phyloP scores from a whole-genome alignment of 331 rosid species.

The Pyrus hybrid region DNA sequence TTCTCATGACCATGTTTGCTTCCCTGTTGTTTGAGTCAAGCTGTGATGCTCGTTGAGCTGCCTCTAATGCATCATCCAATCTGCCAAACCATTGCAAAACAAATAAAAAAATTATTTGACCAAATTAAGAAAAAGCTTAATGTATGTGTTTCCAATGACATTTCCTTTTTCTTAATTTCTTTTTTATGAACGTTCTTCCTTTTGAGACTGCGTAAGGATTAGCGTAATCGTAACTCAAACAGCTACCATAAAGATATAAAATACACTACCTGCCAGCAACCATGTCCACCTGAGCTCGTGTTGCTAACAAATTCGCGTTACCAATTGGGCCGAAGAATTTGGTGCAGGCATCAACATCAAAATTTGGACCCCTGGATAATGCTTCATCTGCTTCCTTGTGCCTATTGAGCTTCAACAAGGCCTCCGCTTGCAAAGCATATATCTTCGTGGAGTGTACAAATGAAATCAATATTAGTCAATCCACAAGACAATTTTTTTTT shows the following conservation, averaged over 20 bases:
- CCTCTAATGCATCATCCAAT: slow-evolving; percentile 59
- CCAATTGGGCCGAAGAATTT: slow-evolving; percentile 61
- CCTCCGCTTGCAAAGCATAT: slow-evolving; percentile 71
- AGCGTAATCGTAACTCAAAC: background rate
- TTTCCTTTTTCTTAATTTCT: background rate
- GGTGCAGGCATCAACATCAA: slow-evolving; percentile 46
- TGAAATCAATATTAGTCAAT: too few species aligned
- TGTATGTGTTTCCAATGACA: background rate
- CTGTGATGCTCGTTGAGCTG: slow-evolving; percentile 34
- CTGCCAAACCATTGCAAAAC: slow-evolving; percentile 20
- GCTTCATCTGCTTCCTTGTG: slow-evolving; percentile 64
- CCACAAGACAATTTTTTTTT: background rate
- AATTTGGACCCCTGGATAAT: slow-evolving; percentile 47
- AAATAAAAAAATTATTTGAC: background rate
- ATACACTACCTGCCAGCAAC: slow-evolving; percentile 49
- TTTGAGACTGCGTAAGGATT: background rate
- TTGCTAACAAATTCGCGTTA: slow-evolving; percentile 43
- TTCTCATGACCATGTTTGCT: slow-evolving; percentile 31
- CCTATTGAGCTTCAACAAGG: slow-evolving; percentile 57
- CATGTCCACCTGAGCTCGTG: slow-evolving; percentile 48
- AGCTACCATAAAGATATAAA: background rate
- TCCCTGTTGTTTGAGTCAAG: slow-evolving; percentile 59
- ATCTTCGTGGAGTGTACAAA: slow-evolving; percentile 28
- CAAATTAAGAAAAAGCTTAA: background rate
- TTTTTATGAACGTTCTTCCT: background rate